Base-by-base conservation (phyloP, 345 rosid genomes). In the Lagerstroemia speciosa region DNA sequence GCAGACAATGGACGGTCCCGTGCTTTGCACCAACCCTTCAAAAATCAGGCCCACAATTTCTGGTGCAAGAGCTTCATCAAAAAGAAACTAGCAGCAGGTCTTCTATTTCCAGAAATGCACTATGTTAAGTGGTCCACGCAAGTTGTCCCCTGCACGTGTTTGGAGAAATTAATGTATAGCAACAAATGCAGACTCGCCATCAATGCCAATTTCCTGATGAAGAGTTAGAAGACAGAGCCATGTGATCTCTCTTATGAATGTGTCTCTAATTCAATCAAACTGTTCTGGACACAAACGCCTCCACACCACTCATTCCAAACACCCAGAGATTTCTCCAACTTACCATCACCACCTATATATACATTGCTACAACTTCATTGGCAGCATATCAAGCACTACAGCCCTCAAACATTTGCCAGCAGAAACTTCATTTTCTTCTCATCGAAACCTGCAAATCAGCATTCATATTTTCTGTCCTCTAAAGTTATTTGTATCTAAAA, bases 221-320 rank as follows among this genome's bases (percentile, higher is more conserved):
- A 41, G 41, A 73, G 53, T 62, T 64, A 58, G 62, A 33, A 69
- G 75, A 77, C 78, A 72, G 72, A 45, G 45, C 72, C 78, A 69
- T 67, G 80, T 63, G 76, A 74, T 61, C 52, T 53, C 26, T 61
- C 72, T 19, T 57, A 31, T 34, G 57, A 58, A 55, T 32, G 34
- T 37, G 57, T 52, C 37, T 31, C 30, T 19, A 30, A 36, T n/a
- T n/a, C n/a, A n/a, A n/a, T n/a, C n/a, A n/a, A n/a, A n/a, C n/a
- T n/a, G n/a, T 41, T 9, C 46, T 14, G 33, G 22, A 17, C 24
- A 14, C n/a, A n/a, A 17, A 48, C 48, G 27, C 29, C 72, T 41
- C 72, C 5, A 11, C 53, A 26, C 66, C 66, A 69, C 72, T 69
- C 0, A 40, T 40, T 69, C 53, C 6, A 22, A 19, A 38, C 62